A percentile compares a stretch with the other conserved stretches of the same genome.
These are phyloP conservation scores for Fusarium sterilihyphosum DNA, from an alignment of 2,329 filamentous ascomycete genomes.

Conservation along the genomic window DNA sequence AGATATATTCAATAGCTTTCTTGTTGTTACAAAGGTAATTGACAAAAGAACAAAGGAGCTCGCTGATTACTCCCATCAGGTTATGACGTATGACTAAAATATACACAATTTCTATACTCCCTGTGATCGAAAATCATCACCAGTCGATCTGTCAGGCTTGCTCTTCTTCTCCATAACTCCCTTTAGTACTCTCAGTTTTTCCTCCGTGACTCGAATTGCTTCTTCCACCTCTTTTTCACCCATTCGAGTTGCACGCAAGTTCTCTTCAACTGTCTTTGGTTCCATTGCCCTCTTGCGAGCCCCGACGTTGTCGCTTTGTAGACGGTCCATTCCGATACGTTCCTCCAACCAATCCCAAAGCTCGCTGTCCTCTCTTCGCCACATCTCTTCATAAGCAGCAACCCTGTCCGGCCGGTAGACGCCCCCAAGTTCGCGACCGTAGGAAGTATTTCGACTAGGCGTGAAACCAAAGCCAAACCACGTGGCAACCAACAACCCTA, in stretches of 20 bases:
- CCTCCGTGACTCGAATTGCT: slow-evolving; percentile 86
- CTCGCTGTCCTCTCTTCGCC: slow-evolving; percentile 86
- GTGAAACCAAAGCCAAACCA: slow-evolving; percentile 74
- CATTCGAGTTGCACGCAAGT: slow-evolving; percentile 68
- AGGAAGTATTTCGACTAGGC: slow-evolving; percentile 50
- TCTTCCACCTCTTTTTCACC: slow-evolving; percentile 78
- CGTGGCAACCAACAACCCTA: slow-evolving; percentile 76
- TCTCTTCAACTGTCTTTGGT: slow-evolving; percentile 68
- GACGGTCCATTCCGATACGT: slow-evolving; percentile 76
- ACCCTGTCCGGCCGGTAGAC: slow-evolving; percentile 69
- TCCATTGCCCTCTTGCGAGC: slow-evolving; percentile 61
- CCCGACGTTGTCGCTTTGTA: slow-evolving; percentile 50
- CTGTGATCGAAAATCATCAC: slow-evolving; percentile 24
- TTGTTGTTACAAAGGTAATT: slow-evolving; percentile 9
- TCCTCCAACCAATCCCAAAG: slow-evolving; percentile 96
- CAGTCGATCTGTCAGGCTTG: slow-evolving; percentile 18
- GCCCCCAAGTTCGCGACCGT: slow-evolving; percentile 45
- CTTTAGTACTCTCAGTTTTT: slow-evolving; percentile 82
- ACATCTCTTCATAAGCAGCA: slow-evolving; percentile 92
- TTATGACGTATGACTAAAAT: slow-evolving; percentile 36
- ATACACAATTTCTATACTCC: slow-evolving; percentile 37
- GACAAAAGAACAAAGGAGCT: slow-evolving; percentile 43
- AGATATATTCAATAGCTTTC: neutral
- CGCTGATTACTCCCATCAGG: slow-evolving; percentile 34
- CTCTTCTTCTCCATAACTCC: slow-evolving; percentile 68